These are phyloP conservation scores for Talaromyces sp. DNA, from an alignment of 2,329 filamentous ascomycete species.

Conservation along the genomic window DNA sequence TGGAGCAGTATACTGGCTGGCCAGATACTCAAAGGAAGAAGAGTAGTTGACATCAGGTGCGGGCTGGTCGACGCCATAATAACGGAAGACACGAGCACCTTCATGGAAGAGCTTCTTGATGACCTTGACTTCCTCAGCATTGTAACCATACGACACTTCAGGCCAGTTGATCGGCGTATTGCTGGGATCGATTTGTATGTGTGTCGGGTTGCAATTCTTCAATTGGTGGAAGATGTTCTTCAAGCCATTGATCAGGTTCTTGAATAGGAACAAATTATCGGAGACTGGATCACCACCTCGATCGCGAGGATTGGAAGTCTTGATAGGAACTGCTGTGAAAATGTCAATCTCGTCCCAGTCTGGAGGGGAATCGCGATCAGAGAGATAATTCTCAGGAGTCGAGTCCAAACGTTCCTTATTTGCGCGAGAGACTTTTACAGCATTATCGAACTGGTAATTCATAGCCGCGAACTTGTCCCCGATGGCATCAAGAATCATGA, in stretches of 20 bases:
- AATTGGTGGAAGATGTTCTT: slow-evolving; percentile 97
- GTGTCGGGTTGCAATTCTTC: slow-evolving; percentile 75
- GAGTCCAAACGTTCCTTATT: slow-evolving; percentile 65
- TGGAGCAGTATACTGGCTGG: slow-evolving; percentile 90
- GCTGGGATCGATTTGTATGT: slow-evolving; percentile 65
- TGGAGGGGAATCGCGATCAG: slow-evolving; percentile 73
- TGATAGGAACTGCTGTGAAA: slow-evolving; percentile 93
- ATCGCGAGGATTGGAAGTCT: slow-evolving; percentile 86
- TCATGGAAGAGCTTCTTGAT: slow-evolving; percentile 97
- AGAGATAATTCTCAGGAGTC: slow-evolving; percentile 73
- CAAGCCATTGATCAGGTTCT: slow-evolving; percentile 89
- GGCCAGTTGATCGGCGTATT: slow-evolving; percentile 87
- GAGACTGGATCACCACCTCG: slow-evolving; percentile 83
- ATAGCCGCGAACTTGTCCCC: slow-evolving; percentile 97
- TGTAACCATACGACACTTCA: slow-evolving; percentile 93
- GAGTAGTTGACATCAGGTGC: slow-evolving; percentile 67
- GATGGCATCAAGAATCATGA: slow-evolving; percentile 97
- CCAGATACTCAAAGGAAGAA: slow-evolving; percentile 85
- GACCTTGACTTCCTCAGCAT: slow-evolving; percentile 92
- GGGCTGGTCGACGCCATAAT: slow-evolving; percentile 86
- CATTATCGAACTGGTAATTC: slow-evolving; percentile 94
- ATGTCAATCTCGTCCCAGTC: slow-evolving; percentile 99
- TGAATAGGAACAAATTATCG: slow-evolving; percentile 98
- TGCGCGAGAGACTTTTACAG: slow-evolving; percentile 82
- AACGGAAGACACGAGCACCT: slow-evolving; percentile 91